Conservation (phyloP, 192 early-diverging fungal species). For the Globomyces pollinis-pini region DNA sequence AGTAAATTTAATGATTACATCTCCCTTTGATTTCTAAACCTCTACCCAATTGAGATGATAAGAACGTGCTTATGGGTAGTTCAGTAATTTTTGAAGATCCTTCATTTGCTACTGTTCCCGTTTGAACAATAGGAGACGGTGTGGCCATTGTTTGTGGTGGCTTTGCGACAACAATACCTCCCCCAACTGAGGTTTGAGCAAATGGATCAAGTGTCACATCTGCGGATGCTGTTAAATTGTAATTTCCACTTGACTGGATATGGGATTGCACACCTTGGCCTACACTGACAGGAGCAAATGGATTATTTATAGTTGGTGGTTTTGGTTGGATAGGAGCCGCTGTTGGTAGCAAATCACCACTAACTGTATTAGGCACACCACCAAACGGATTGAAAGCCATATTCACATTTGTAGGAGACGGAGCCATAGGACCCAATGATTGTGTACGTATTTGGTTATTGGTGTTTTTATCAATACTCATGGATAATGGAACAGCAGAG, state of each 20-base stretch:
- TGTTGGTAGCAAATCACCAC: too few species aligned
- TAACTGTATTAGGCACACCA: too few species aligned
- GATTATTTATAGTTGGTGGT: neutral
- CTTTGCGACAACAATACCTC: too few species aligned
- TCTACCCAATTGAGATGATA: slow-evolving; percentile 13
- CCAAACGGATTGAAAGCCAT: too few species aligned
- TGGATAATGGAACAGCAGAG: too few species aligned
- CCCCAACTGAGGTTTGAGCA: slow-evolving; percentile 19
- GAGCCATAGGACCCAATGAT: too few species aligned
- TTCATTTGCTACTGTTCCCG: neutral
- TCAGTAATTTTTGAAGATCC: neutral
- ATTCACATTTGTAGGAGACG: too few species aligned
- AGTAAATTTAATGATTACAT: slow-evolving; percentile 17
- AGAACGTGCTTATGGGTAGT: slow-evolving; percentile 1
- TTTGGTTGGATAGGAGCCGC: neutral
- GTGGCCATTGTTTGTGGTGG: too few species aligned
- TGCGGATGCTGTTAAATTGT: neutral
- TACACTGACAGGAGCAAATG: neutral
- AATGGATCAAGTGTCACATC: slow-evolving; percentile 28
- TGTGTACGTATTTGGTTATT: too few species aligned
- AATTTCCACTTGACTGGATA: neutral
- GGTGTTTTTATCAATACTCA: too few species aligned
- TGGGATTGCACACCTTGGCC: neutral
- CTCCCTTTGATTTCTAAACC: slow-evolving; percentile 43
- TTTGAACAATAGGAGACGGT: neutral